phyloP scores from a whole-genome alignment of 2,329 filamentous ascomycete species.

The Fusarium sp. region DNA sequence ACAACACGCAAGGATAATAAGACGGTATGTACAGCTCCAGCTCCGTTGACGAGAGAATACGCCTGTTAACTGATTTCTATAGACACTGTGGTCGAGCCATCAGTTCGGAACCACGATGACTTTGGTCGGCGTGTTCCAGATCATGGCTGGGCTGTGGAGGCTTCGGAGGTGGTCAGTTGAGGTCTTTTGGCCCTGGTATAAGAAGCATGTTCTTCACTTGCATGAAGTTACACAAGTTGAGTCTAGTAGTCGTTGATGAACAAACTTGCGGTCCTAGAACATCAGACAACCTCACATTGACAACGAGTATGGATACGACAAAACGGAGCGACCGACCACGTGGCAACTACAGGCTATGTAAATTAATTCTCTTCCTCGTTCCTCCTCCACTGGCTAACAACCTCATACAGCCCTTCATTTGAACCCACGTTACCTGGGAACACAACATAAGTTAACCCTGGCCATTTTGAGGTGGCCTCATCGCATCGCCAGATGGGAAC shows the following conservation, averaged over 20 bases:
- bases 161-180: conserved; percentile 2
- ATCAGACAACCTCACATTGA: not conserved
- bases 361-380: not conserved
- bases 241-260: not conserved
- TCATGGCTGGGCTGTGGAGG: conserved; percentile 2
- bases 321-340: not conserved
- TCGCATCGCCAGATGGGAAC: conserved; percentile 69
- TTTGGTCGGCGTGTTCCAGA: conserved; percentile 1
- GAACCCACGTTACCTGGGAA: conserved; percentile 38
- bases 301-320: not conserved
- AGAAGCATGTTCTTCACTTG: not conserved
- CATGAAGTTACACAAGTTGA: not conserved
- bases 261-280: not conserved
- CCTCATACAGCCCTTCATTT: conserved; percentile 26
- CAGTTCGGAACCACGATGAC: conserved; percentile 4
- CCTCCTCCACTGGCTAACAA: conserved; percentile 20
- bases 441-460: conserved; percentile 58
- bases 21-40: conserved; percentile 4
- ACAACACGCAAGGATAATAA: not conserved
- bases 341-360: not conserved
- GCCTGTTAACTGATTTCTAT: not conserved
- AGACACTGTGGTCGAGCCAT: not conserved
- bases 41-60: too few species aligned
- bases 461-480: conserved; percentile 60
- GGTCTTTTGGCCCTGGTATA: conserved; percentile 13